Evolutionary conservation across 2,329 filamentous ascomycete genomes (phyloP).

Genomic region (Pseudocercospora vitis): DNA sequence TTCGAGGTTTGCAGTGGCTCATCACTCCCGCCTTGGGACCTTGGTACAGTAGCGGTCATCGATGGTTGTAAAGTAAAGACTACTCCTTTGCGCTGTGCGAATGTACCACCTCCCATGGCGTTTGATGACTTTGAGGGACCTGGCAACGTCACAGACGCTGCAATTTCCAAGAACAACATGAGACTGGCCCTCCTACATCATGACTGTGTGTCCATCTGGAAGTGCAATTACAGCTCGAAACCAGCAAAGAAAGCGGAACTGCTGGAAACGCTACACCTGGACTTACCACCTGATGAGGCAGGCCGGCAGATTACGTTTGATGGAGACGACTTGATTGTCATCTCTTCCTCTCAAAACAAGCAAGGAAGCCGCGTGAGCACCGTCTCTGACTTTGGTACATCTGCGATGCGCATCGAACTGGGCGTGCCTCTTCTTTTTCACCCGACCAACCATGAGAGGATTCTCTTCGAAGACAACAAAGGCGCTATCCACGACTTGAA

Average conservation of each 20-base stretch:
- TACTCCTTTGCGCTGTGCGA: constrained; percentile 79
- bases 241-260: constrained; percentile 43
- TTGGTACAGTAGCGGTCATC: constrained; percentile 66
- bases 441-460: constrained; percentile 24
- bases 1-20: constrained; percentile 70
- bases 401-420: constrained; percentile 14
- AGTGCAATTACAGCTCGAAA: constrained; percentile 64
- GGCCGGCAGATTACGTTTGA: constrained; percentile 52
- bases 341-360: constrained; percentile 27
- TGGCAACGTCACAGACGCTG: constrained; percentile 69
- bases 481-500: constrained; percentile 20
- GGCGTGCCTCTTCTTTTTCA: constrained; percentile 14
- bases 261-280: constrained; percentile 39
- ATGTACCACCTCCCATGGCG: constrained; percentile 90
- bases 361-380: constrained; percentile 19
- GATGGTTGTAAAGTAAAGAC: constrained; percentile 80
- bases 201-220: constrained; percentile 65
- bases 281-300: constrained; percentile 15
- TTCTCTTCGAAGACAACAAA: constrained; percentile 27
- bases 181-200: constrained; percentile 72
- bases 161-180: constrained; percentile 65
- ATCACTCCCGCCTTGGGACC: constrained; percentile 60
- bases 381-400: constrained; percentile 19
- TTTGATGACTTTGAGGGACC: constrained; percentile 68
- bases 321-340: constrained; percentile 40